Evolutionary conservation across 108 stramenopile species (phyloP).

Genomic region (Cyclotella cryptica): DNA sequence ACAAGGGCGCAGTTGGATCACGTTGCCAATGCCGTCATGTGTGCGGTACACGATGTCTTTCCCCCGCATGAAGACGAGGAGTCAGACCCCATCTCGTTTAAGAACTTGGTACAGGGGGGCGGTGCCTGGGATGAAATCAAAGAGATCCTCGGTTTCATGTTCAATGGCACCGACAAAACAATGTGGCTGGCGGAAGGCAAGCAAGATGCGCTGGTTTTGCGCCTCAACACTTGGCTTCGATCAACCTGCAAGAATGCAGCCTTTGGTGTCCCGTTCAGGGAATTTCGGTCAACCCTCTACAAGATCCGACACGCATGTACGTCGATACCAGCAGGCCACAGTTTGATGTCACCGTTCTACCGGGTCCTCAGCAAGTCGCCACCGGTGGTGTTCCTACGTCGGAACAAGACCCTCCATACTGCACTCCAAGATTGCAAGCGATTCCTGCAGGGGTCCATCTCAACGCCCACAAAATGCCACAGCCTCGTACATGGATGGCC

Average conservation of each 20-base stretch:
- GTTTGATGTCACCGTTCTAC: background rate
- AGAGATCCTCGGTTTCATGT: background rate
- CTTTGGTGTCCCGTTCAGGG: background rate
- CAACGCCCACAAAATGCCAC: background rate
- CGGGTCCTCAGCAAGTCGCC: background rate
- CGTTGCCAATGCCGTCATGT: background rate
- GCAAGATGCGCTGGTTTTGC: background rate
- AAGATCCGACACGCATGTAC: background rate
- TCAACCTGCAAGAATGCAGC: too few species aligned
- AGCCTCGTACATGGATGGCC: constrained; percentile 4
- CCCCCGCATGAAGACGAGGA: background rate
- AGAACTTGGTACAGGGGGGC: background rate
- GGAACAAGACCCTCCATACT: background rate
- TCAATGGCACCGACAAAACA: background rate
- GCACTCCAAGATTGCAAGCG: background rate
- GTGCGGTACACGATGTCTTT: background rate
- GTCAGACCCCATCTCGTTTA: background rate
- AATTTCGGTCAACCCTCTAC: background rate
- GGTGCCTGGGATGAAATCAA: background rate
- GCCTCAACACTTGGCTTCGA: background rate
- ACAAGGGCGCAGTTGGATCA: background rate
- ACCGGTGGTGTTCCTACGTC: background rate
- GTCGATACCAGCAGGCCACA: background rate
- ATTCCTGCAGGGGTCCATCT: background rate
- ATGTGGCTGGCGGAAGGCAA: background rate